Conservation (phyloP, 2,329 filamentous ascomycete genomes). For the Pseudogymnoascus verrucosus region DNA sequence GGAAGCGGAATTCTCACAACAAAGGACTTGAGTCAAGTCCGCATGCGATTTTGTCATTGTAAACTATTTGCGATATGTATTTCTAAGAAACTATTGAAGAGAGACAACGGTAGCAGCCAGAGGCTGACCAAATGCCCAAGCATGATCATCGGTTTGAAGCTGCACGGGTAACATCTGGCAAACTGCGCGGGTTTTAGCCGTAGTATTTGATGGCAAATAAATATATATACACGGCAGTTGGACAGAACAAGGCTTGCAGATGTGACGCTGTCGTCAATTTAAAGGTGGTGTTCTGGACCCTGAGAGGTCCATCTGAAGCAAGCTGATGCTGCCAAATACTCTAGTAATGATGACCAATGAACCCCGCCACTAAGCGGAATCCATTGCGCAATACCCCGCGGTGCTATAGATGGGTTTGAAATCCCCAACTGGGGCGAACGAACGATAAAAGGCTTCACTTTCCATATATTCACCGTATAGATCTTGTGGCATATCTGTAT, state of each 20-base stretch:
- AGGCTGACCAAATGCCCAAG: neutral
- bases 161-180: neutral
- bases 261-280: neutral
- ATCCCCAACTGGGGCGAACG: neutral
- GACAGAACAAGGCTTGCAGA: neutral
- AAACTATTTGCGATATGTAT: neutral
- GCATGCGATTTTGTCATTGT: neutral
- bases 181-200: neutral
- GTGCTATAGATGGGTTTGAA: neutral
- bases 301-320: neutral
- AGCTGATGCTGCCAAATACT: neutral
- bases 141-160: neutral
- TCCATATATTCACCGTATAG: neutral
- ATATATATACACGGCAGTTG: neutral
- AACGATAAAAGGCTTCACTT: neutral
- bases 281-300: neutral
- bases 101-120: neutral
- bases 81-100: neutral
- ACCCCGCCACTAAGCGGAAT: neutral
- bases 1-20: neutral
- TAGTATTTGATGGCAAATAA: neutral
- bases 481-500: neutral
- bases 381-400: neutral
- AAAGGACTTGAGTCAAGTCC: neutral
- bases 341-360: slow-evolving; percentile 1